Conservation (phyloP, 2,329 filamentous ascomycete species). For the Emergomyces pasteurianus region DNA sequence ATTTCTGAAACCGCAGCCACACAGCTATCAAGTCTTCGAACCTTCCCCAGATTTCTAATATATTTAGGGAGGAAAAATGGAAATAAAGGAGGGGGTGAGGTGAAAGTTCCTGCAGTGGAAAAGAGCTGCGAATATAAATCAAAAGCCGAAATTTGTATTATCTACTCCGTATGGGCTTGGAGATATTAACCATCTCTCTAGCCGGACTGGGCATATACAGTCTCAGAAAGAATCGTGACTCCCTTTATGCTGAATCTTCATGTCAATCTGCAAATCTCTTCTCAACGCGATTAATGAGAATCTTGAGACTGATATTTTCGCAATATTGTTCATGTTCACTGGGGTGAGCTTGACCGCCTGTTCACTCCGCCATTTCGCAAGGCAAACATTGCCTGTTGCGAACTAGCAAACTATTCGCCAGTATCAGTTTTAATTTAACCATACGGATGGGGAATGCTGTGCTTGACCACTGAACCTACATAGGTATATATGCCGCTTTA, state of each 20-base stretch:
- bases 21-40: too few relatives aligned
- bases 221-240: constrained; percentile 32
- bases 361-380: neutral
- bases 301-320: constrained; percentile 52
- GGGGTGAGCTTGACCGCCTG: constrained; percentile 33
- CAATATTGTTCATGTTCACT: constrained; percentile 50
- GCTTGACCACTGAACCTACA: neutral
- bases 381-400: neutral
- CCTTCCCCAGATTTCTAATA: too few relatives aligned
- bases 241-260: constrained; percentile 21
- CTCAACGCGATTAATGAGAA: constrained; percentile 49
- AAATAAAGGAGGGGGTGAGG: constrained; percentile 18
- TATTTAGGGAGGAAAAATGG: too few relatives aligned
- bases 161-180: neutral
- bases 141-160: neutral
- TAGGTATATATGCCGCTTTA: too few relatives aligned
- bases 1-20: too few relatives aligned
- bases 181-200: neutral
- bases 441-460: neutral
- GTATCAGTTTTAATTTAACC: neutral
- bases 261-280: constrained; percentile 44
- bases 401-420: neutral
- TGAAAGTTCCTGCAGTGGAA: constrained; percentile 47
- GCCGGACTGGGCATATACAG: constrained; percentile 41
- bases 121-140: too few relatives aligned